phyloP scores from a whole-genome alignment of 1,284 basidiomycete species.

The Athelia psychrophila region DNA sequence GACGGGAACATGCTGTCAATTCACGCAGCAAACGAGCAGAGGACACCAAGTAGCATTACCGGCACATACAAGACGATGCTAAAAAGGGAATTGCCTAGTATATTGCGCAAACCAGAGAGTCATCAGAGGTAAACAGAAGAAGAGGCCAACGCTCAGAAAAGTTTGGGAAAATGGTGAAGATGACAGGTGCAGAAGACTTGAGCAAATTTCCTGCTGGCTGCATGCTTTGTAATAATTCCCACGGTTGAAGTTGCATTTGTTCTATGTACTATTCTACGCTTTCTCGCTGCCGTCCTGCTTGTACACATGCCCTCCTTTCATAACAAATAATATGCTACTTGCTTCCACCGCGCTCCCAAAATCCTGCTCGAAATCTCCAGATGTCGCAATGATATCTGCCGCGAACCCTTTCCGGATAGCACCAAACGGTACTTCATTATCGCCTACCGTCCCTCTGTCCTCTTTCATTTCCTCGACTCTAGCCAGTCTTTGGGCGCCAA shows the following conservation, averaged over 20 bases:
- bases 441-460: constrained; percentile 32
- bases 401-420: constrained; percentile 49
- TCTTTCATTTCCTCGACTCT: constrained; percentile 27
- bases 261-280: not conserved
- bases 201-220: not conserved
- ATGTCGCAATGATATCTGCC: constrained; percentile 55
- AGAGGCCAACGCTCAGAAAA: too few relatives aligned
- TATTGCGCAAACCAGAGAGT: too few relatives aligned
- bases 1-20: not conserved
- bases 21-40: not conserved
- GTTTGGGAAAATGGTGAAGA: not conserved
- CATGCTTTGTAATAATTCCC: not conserved
- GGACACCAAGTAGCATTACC: not conserved
- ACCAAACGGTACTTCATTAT: constrained; percentile 60
- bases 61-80: not conserved
- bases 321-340: constrained; percentile 48
- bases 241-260: not conserved
- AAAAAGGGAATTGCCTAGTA: too few relatives aligned
- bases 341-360: constrained; percentile 46
- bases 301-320: constrained; percentile 55
- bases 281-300: constrained; percentile 35
- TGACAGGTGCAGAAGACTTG: not conserved
- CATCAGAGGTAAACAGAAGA: not conserved
- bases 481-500: constrained; percentile 29
- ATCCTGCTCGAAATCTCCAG: constrained; percentile 44